Base-by-base conservation (phyloP, 1,284 basidiomycete species). In the Laetiporus sulphureus region DNA sequence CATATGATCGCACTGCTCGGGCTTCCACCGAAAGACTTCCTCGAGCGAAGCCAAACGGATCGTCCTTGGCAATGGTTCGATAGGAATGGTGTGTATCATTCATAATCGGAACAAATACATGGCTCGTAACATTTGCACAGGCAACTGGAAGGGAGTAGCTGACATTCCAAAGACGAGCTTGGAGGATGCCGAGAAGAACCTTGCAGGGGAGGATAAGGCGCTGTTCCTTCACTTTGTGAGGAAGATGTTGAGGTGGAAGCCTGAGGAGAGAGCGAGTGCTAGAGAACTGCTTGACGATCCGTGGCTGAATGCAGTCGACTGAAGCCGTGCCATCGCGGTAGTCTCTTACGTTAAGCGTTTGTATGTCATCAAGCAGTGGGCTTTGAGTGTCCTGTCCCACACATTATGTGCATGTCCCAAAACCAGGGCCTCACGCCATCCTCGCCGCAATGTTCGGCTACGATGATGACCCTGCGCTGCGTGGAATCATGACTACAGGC, bases 1-100 rank as follows among this genome's bases (percentile, higher is more conserved):
- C 48, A 55, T 22, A 57, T 56, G 52, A 42, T 57, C 27, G 47
- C 54, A 16, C 25, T 57, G 39, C 48, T 57, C 19, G 55, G 54
- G 5, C 50, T 44, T 21, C 55, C 54, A 18, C 52, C 52, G 15
- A 23, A 32, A 21, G 42, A 52, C 23, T 43, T 52, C 39, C 24
- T 50, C 16, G 36, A 37, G 41, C 45, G 48, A 20, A 45, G 45
- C 22, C 30, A 35, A 13, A 41, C 40, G 7, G 45, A 40, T 11
- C 39, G 41, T 13, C 30, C 37, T 2, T 47, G 42, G 42, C 18
- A 45, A 24, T 51, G 42, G 39, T 49, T 49, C 23, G 40, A 52
- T 37, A 31, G 35, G 32, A 33, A 41, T 27, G 50, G 50, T 45
- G 38, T 37, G 44, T 24, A 29, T 32, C 15, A 24, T 30, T 27